These are phyloP conservation scores for Arthroderma sp. DNA, from an alignment of 2,329 filamentous ascomycete species.

Conservation along the genomic window DNA sequence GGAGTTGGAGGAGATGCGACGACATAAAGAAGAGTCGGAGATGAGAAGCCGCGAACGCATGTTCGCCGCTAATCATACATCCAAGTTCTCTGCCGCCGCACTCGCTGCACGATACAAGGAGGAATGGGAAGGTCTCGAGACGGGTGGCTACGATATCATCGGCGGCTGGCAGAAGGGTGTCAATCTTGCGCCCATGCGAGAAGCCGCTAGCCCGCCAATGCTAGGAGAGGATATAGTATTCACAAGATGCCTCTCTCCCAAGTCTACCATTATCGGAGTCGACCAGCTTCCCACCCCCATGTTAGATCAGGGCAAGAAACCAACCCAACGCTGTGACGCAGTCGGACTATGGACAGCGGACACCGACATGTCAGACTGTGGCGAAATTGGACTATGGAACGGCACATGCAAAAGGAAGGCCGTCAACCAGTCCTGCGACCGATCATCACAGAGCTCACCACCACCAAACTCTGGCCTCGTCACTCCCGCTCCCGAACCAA, in stretches of 20 bases:
- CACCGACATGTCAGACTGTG: constrained; percentile 38
- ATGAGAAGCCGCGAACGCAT: constrained; percentile 25
- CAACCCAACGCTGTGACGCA: constrained; percentile 42
- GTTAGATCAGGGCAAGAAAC: constrained; percentile 16
- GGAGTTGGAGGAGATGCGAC: constrained; percentile 71
- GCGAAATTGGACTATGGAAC: constrained; percentile 40
- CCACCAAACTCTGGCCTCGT: neutral
- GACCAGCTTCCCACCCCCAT: constrained; percentile 49
- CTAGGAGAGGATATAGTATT: constrained; percentile 70
- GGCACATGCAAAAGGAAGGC: constrained; percentile 24
- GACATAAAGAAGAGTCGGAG: constrained; percentile 57
- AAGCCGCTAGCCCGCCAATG: constrained; percentile 65
- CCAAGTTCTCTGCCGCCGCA: constrained; percentile 24
- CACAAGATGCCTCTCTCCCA: constrained; percentile 68
- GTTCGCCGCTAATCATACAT: constrained; percentile 13
- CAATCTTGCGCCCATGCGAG: constrained; percentile 43
- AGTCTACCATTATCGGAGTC: constrained; percentile 71
- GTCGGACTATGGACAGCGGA: constrained; percentile 66
- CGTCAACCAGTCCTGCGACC: neutral
- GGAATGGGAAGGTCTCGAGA: constrained; percentile 6
- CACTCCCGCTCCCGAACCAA: neutral
- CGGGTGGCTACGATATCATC: constrained; percentile 7
- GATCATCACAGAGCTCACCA: neutral
- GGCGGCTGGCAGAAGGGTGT: constrained; percentile 18
- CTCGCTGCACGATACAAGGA: constrained; percentile 18